Percentiles rank a stretch among this genome's conserved stretches.
phyloP scores from a whole-genome alignment of 495 filamentous ascomycete species.

The Lepidopterella palustris region DNA sequence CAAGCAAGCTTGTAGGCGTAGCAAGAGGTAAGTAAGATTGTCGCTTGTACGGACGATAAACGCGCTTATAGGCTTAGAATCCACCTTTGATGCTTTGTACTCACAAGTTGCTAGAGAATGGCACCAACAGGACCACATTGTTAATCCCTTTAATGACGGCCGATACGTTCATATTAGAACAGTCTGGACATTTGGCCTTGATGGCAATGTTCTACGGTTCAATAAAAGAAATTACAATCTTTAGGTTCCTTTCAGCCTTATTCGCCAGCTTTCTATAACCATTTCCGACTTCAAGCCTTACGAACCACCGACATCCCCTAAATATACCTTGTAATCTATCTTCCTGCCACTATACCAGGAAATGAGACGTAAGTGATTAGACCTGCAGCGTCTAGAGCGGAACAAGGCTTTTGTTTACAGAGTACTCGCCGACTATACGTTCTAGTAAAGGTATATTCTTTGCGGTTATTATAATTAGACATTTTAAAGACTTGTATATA shows the following conservation, averaged over 20 bases:
- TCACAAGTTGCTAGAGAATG: slow-evolving; percentile 1
- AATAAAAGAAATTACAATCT: slow-evolving; percentile 10
- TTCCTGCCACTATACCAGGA: slow-evolving; percentile 2
- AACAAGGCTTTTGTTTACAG: slow-evolving; percentile 16
- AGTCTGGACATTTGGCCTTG: slow-evolving; percentile 19
- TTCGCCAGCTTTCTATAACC: slow-evolving; percentile 18
- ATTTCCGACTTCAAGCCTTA: slow-evolving; percentile 18
- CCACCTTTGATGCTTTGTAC: slow-evolving; percentile 19
- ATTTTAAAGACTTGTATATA: slow-evolving; percentile 16
- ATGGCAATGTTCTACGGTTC: slow-evolving; percentile 16
- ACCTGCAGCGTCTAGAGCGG: slow-evolving; percentile 14
- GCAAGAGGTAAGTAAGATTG: slow-evolving; percentile 11
- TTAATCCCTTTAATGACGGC: slow-evolving; percentile 11
- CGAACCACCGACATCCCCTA: slow-evolving; percentile 3
- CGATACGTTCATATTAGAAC: slow-evolving; percentile 7
- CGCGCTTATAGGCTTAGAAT: slow-evolving; percentile 12
- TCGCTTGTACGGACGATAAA: slow-evolving; percentile 5
- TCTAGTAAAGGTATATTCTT: slow-evolving; percentile 16
- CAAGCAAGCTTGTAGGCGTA: slow-evolving; percentile 15
- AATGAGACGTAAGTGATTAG: slow-evolving; percentile 8
- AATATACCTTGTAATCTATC: slow-evolving; percentile 12
- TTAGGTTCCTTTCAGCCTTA: slow-evolving; percentile 15
- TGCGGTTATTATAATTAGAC: slow-evolving; percentile 14
- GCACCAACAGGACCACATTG: slow-evolving; percentile 18
- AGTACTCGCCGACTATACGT: slow-evolving; percentile 17